Conservation (phyloP, 1,139 yeast genomes). For the Blastobotrys indianensis region DNA sequence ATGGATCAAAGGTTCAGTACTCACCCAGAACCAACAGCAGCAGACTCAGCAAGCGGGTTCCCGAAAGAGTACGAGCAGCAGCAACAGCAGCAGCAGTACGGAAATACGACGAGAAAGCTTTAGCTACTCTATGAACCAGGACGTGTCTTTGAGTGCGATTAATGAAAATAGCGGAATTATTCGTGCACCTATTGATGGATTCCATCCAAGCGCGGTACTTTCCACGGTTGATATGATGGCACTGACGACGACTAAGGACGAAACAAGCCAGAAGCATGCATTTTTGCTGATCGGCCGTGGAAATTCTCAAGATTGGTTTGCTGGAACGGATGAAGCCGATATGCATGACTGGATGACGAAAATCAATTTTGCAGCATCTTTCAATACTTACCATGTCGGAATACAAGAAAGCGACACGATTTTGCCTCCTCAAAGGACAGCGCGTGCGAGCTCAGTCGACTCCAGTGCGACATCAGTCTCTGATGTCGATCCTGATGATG, state of each 20-base stretch:
- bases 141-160: constrained; percentile 9
- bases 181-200: constrained; percentile 36
- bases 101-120: no score
- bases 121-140: neutral
- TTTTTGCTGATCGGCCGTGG: constrained; percentile 32
- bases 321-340: constrained; percentile 35
- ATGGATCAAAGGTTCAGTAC: constrained; percentile 32
- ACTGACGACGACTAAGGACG: constrained; percentile 18
- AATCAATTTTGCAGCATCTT: constrained; percentile 51
- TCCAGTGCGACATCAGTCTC: neutral
- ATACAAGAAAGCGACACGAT: constrained; percentile 17
- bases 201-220: constrained; percentile 34
- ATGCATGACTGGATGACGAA: constrained; percentile 50
- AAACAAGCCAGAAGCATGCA: constrained; percentile 18
- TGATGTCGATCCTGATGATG: neutral
- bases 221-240: constrained; percentile 38
- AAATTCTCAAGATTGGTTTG: constrained; percentile 35
- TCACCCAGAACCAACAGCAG: constrained; percentile 11
- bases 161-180: constrained; percentile 20
- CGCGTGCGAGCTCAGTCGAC: no score
- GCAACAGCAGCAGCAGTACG: no score
- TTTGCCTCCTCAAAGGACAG: no score
- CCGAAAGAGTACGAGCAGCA: neutral
- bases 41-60: neutral
- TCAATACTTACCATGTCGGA: constrained; percentile 40